These are phyloP conservation scores for Diaporthe vaccinii DNA, from an alignment of 2,329 filamentous ascomycete species.

Conservation along the genomic window DNA sequence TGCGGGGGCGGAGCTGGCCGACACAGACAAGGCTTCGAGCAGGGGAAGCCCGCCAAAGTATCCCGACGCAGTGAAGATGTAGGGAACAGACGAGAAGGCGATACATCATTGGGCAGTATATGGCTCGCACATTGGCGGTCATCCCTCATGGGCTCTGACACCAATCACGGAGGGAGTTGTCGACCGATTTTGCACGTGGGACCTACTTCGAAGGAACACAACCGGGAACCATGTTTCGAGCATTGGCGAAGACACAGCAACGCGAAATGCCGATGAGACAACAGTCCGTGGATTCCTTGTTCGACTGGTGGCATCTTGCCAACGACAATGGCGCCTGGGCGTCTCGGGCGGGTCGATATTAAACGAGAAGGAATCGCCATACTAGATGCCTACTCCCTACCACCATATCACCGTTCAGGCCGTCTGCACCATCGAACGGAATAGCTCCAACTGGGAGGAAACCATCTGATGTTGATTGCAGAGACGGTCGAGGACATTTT, in stretches of 20 bases:
- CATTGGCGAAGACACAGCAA: neutral
- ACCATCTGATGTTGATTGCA: neutral
- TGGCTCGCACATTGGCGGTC: neutral
- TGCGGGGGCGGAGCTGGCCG: conserved; percentile 34
- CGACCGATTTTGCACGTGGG: neutral
- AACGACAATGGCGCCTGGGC: neutral
- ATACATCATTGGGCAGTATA: neutral
- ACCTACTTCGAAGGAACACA: neutral
- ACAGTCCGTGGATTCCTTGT: neutral
- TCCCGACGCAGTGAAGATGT: conserved; percentile 39
- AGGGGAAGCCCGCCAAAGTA: conserved; percentile 36
- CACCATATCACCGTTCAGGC: neutral
- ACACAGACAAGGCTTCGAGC: conserved; percentile 22
- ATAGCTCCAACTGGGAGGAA: neutral
- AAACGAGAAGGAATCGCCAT: neutral
- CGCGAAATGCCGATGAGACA: neutral
- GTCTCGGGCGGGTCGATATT: neutral
- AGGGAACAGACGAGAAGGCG: conserved; percentile 26
- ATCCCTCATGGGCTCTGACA: neutral
- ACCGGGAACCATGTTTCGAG: neutral
- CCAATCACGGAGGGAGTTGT: conserved; percentile 7
- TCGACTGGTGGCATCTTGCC: conserved; percentile 4
- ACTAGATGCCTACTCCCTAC: neutral
- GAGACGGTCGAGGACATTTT: neutral
- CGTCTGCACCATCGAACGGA: neutral